Percentiles rank a stretch among this genome's conserved stretches.
Evolutionary conservation across 768 basidiomycete genomes (phyloP).

Genomic region (Cystofilobasidium bisporidii): DNA sequence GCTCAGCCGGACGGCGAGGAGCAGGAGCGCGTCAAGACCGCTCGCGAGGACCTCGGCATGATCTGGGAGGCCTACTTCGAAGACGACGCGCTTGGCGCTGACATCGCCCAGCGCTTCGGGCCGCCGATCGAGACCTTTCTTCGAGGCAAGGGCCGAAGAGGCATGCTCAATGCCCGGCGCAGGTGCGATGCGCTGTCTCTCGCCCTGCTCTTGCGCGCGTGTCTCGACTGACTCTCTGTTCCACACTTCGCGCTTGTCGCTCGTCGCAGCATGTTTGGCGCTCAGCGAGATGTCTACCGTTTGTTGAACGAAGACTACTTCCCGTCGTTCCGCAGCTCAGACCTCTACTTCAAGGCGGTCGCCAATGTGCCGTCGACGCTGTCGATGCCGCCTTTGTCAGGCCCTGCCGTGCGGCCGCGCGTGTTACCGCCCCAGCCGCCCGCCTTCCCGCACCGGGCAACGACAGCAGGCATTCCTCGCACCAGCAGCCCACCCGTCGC

Average conservation of each 20-base stretch:
- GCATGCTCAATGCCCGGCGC: constrained; percentile 6
- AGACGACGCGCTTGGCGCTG: constrained; percentile 15
- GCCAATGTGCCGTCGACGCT: constrained; percentile 43
- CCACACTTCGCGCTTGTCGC: no score
- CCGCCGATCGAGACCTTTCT: constrained; percentile 20
- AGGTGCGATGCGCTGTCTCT: constrained; percentile 9
- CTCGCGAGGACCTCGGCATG: constrained; percentile 79
- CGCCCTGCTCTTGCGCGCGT: no score
- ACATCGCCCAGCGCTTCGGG: constrained; percentile 5
- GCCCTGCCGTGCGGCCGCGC: not conserved
- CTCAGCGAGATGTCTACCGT: constrained; percentile 74
- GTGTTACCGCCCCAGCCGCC: constrained; percentile 1
- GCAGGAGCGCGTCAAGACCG: constrained; percentile 43
- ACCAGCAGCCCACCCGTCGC: not conserved
- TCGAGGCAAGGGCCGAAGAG: not conserved
- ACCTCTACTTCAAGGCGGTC: constrained; percentile 83
- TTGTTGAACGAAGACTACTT: constrained; percentile 83
- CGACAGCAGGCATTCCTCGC: not conserved
- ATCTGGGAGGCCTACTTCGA: constrained; percentile 77
- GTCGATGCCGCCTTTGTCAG: constrained; percentile 1
- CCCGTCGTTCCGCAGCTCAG: constrained; percentile 73
- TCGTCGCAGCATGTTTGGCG: constrained; percentile 61
- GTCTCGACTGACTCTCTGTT: no score
- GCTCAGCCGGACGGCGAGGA: not conserved
- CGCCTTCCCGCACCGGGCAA: constrained; percentile 15